Evolutionary conservation across 106 monocot species (phyloP).

Genomic region (Apostasia ramifera): DNA sequence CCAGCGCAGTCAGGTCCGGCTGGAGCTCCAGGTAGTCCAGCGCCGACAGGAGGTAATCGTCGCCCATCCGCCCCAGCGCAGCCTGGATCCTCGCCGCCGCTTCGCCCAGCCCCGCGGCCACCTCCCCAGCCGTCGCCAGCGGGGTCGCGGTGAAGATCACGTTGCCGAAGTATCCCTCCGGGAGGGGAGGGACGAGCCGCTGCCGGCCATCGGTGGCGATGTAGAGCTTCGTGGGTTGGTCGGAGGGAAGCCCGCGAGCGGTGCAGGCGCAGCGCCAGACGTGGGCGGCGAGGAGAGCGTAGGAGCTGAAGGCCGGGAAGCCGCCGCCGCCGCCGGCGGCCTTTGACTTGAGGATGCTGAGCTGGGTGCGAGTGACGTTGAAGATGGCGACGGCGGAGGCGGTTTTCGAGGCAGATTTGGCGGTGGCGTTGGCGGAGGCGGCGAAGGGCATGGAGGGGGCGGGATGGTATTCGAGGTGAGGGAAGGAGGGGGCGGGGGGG

Average conservation of each 20-base stretch:
- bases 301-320: slow-evolving; percentile 30
- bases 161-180: slow-evolving; percentile 84
- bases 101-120: slow-evolving; percentile 7
- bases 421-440: not conserved
- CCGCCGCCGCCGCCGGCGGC: slow-evolving; percentile 3
- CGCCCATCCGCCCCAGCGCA: slow-evolving; percentile 59
- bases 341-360: slow-evolving; percentile 28
- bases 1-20: slow-evolving; percentile 61
- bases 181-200: slow-evolving; percentile 47
- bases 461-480: slow-evolving; percentile 90
- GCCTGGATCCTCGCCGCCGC: slow-evolving; percentile 38
- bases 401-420: not conserved
- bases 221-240: slow-evolving; percentile 77
- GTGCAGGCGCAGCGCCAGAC: slow-evolving; percentile 68
- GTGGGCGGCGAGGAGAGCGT: slow-evolving; percentile 65
- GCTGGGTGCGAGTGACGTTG: slow-evolving; percentile 40
- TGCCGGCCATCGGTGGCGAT: slow-evolving; percentile 79
- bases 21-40: slow-evolving; percentile 79
- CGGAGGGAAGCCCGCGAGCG: slow-evolving; percentile 54
- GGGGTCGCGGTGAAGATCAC: slow-evolving; percentile 94
- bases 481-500: slow-evolving; percentile 55
- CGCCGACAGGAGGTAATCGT: slow-evolving; percentile 69
- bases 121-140: slow-evolving; percentile 39
- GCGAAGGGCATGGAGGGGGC: slow-evolving; percentile 41
- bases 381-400: slow-evolving; percentile 54